Conservation (phyloP, 2,329 filamentous ascomycete genomes). For the Corniculantispora saksenae region DNA sequence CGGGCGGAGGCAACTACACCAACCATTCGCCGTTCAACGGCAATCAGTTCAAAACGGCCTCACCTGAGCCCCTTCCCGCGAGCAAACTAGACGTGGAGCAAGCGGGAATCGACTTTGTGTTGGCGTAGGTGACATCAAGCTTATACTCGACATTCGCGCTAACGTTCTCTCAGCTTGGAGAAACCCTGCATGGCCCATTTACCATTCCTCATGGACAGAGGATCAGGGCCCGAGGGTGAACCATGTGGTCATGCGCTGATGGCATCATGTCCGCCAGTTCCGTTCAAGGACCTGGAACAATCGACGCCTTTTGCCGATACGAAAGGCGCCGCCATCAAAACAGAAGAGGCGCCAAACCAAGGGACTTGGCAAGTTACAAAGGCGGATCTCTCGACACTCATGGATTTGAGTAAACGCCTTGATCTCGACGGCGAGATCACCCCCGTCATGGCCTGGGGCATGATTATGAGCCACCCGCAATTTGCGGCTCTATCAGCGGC, state of each 20-base stretch:
- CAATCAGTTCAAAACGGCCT: slow-evolving; percentile 33
- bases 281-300: slow-evolving; percentile 49
- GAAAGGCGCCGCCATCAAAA: slow-evolving; percentile 36
- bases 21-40: slow-evolving; percentile 17
- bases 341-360: slow-evolving; percentile 43
- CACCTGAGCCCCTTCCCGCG: slow-evolving; percentile 30
- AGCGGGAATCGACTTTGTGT: slow-evolving; percentile 84
- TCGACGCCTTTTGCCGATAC: slow-evolving; percentile 55
- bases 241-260: slow-evolving; percentile 90
- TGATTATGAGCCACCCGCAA: slow-evolving; percentile 71
- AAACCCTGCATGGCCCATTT: slow-evolving; percentile 91
- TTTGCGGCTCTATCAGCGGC: slow-evolving; percentile 64
- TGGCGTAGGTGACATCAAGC: slow-evolving; percentile 62
- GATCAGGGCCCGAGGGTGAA: slow-evolving; percentile 60
- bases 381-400: slow-evolving; percentile 74
- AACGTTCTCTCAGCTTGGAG: slow-evolving; percentile 67
- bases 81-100: slow-evolving; percentile 70
- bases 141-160: background rate
- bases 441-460: slow-evolving; percentile 91
- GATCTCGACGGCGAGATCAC: slow-evolving; percentile 89
- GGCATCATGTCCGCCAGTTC: slow-evolving; percentile 81
- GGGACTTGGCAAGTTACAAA: slow-evolving; percentile 80
- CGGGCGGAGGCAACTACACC: slow-evolving; percentile 27
- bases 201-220: slow-evolving; percentile 70
- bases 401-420: slow-evolving; percentile 80